These are phyloP conservation scores for Kodamaea hsintzibuensis DNA, from an alignment of 805 yeast genomes.

Conservation along the genomic window DNA sequence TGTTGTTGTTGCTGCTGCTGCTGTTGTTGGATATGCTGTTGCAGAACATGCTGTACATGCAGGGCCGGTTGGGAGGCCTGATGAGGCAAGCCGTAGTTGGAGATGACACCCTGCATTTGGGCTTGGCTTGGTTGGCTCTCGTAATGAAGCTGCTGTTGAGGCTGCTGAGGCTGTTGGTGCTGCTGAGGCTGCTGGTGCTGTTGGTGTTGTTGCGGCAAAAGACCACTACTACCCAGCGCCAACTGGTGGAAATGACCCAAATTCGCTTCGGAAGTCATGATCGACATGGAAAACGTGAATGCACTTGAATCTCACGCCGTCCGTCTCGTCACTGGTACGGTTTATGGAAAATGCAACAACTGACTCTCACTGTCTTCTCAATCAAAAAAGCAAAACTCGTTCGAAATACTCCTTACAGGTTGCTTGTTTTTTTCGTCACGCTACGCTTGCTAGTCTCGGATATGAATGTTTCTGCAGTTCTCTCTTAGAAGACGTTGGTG, in stretches of 20 bases:
- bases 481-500: slow-evolving; percentile 1
- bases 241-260: slow-evolving; percentile 15
- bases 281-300: slow-evolving; percentile 10
- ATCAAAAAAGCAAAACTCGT: neutral
- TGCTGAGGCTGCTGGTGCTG: slow-evolving; percentile 1
- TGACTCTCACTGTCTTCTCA: neutral
- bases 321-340: neutral
- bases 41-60: slow-evolving; percentile 7
- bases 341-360: neutral
- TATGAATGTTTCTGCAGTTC: neutral
- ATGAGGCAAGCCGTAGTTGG: too few species aligned
- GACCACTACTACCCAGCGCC: slow-evolving; percentile 4
- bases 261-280: slow-evolving; percentile 16
- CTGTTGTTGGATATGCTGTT: slow-evolving; percentile 8
- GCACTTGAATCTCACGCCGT: neutral
- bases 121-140: neutral
- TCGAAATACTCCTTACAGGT: neutral
- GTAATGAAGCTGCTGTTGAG: neutral
- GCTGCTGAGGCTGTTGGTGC: neutral
- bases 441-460: neutral
- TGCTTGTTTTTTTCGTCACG: neutral
- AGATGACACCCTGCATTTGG: neutral
- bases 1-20: slow-evolving; percentile 6
- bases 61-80: neutral
- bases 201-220: slow-evolving; percentile 3